phyloP scores from a whole-genome alignment of 768 basidiomycete genomes.

The Hypholoma sublateritium region DNA sequence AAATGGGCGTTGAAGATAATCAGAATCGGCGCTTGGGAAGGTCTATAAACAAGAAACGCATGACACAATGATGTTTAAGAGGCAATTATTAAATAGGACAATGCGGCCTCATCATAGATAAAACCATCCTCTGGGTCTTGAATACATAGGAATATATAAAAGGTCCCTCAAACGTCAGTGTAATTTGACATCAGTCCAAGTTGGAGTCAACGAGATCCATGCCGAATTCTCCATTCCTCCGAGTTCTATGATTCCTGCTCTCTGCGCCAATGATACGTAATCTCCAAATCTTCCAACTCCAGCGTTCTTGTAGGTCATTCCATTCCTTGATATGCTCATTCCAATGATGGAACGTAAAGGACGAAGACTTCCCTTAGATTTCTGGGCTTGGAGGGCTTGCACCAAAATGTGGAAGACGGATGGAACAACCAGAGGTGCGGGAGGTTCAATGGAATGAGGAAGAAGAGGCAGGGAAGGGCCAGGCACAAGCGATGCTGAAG shows the following conservation, averaged over 20 bases:
- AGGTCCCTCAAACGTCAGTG: not conserved
- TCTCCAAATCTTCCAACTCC: slow-evolving; percentile 40
- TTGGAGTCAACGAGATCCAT: slow-evolving; percentile 37
- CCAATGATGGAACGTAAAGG: slow-evolving; percentile 40
- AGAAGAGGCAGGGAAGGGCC: too few relatives aligned
- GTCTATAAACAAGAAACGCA: too few relatives aligned
- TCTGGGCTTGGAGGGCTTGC: slow-evolving; percentile 28
- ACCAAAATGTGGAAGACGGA: slow-evolving; percentile 34
- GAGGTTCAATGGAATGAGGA: too few relatives aligned
- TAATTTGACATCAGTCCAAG: slow-evolving; percentile 14
- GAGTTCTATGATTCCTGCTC: slow-evolving; percentile 36
- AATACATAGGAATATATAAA: not conserved
- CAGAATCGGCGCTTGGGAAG: too few relatives aligned
- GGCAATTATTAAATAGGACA: too few relatives aligned
- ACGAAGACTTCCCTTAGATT: slow-evolving; percentile 28
- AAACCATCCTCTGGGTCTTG: too few relatives aligned
- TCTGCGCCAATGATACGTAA: slow-evolving; percentile 38
- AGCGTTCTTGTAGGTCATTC: slow-evolving; percentile 34
- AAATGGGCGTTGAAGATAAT: too few relatives aligned
- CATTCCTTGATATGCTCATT: slow-evolving; percentile 26
- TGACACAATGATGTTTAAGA: too few relatives aligned
- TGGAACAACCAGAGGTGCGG: slow-evolving; percentile 4
- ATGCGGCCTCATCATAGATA: too few relatives aligned
- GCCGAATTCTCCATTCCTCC: slow-evolving; percentile 37
- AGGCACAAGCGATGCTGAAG: too few relatives aligned